A percentile compares a stretch with the other conserved stretches of the same genome.
Evolutionary conservation across 2,329 filamentous ascomycete genomes (phyloP).

Genomic region (Pseudophaeomoniella oleicola): DNA sequence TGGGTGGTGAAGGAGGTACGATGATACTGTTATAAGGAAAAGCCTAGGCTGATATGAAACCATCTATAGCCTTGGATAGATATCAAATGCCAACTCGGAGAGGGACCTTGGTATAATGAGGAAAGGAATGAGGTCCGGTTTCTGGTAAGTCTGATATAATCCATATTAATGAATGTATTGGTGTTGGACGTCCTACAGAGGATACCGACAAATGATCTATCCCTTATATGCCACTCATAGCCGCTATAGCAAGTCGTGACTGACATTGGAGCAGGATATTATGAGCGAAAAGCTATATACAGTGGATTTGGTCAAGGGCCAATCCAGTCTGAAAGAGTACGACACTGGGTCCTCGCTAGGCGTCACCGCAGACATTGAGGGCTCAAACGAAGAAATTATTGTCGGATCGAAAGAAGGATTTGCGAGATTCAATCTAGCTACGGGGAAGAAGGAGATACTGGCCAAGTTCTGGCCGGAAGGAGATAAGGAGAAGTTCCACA

Average conservation of each 20-base stretch:
- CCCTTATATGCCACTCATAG: too few species aligned
- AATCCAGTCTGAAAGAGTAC: conserved; percentile 40
- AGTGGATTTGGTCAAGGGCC: conserved; percentile 50
- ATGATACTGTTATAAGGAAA: too few species aligned
- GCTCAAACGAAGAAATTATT: conserved; percentile 54
- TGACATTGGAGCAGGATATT: conserved; percentile 49
- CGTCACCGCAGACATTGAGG: conserved; percentile 66
- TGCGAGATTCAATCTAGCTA: conserved; percentile 55
- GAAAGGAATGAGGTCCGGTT: conserved; percentile 26
- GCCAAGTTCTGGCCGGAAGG: conserved; percentile 39
- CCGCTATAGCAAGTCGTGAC: too few species aligned
- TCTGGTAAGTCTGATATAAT: too few species aligned
- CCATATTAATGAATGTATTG: too few species aligned
- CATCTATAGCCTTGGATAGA: conserved; percentile 26
- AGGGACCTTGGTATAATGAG: conserved; percentile 24
- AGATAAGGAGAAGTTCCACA: conserved; percentile 31
- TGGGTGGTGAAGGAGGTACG: not conserved
- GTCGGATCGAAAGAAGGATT: conserved; percentile 71
- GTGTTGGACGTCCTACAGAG: too few species aligned
- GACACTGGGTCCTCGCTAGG: conserved; percentile 44
- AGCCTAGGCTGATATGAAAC: too few species aligned
- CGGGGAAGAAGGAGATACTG: conserved; percentile 41
- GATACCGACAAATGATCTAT: too few species aligned
- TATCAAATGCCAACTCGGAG: conserved; percentile 22
- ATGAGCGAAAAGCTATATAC: conserved; percentile 60